phyloP scores from a whole-genome alignment of 2,329 filamentous ascomycete genomes.

The Colletotrichum viniferum region DNA sequence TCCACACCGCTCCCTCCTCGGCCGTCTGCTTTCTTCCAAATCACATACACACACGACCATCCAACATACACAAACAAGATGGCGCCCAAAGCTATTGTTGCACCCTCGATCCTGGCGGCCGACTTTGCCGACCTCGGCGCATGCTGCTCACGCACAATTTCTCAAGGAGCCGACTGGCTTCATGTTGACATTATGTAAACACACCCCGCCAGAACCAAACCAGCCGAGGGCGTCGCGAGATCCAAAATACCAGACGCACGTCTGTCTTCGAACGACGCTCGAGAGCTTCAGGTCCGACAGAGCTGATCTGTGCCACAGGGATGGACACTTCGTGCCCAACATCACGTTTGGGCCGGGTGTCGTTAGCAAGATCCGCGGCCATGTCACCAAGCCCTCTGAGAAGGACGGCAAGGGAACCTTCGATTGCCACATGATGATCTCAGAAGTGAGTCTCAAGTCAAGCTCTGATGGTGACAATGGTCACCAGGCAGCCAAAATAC shows the following conservation, averaged over 20 bases:
- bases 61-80: conserved; percentile 50
- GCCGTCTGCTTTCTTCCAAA: background rate
- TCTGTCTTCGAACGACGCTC: background rate
- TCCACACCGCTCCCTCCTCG: background rate
- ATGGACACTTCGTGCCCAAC: conserved; percentile 98
- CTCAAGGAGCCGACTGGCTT: conserved; percentile 87
- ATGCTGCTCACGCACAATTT: conserved; percentile 86
- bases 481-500: background rate
- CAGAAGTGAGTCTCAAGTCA: conserved; percentile 70
- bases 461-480: background rate
- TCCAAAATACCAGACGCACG: background rate
- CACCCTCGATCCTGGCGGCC: conserved; percentile 95
- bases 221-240: conserved; percentile 3
- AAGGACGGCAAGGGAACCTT: conserved; percentile 86
- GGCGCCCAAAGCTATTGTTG: conserved; percentile 92
- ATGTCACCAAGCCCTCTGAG: conserved; percentile 76
- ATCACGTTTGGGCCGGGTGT: conserved; percentile 96
- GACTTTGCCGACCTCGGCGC: conserved; percentile 90
- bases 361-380: conserved; percentile 88
- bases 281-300: background rate
- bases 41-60: background rate
- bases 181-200: conserved; percentile 89
- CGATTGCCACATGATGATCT: conserved; percentile 99
- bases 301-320: conserved; percentile 58
- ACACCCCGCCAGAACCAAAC: background rate